These are phyloP conservation scores for Rhodomyrtus psidioides DNA, from an alignment of 441 rosid genomes.

Conservation along the genomic window DNA sequence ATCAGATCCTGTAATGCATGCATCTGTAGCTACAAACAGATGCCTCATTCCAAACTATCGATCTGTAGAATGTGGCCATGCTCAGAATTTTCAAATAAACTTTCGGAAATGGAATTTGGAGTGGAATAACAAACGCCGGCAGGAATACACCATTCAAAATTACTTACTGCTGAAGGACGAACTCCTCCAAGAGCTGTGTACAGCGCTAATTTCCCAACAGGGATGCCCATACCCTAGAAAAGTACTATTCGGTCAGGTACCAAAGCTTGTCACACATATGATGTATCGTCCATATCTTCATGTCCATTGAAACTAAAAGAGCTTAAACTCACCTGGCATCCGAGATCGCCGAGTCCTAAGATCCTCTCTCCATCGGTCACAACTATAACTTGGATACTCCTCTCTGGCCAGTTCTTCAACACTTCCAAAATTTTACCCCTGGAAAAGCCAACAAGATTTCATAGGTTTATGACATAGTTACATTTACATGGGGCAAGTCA, in stretches of 20 bases:
- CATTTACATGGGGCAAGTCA: neutral
- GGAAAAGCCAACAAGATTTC: neutral
- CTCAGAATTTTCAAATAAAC: neutral
- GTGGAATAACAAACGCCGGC: neutral
- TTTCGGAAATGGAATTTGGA: neutral
- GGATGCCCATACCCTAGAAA: conserved; percentile 36
- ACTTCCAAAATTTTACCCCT: conserved; percentile 75
- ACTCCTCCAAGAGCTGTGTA: conserved; percentile 22
- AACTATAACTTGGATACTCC: conserved; percentile 75
- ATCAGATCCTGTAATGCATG: neutral
- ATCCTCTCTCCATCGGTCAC: conserved; percentile 93
- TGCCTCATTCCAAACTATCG: neutral
- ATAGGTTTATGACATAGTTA: neutral
- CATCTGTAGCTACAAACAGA: neutral
- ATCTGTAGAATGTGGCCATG: neutral
- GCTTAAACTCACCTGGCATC: conserved; percentile 59
- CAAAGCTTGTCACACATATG: neutral
- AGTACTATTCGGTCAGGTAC: conserved; percentile 1
- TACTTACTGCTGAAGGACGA: conserved; percentile 19
- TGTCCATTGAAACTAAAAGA: neutral
- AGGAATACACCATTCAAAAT: neutral
- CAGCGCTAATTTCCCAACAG: conserved; percentile 14
- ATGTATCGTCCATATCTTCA: neutral
- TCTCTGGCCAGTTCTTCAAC: conserved; percentile 85
- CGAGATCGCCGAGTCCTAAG: conserved; percentile 90